These are phyloP conservation scores for Podospora pseudocomata DNA, from an alignment of 495 filamentous ascomycete species.

Conservation along the genomic window DNA sequence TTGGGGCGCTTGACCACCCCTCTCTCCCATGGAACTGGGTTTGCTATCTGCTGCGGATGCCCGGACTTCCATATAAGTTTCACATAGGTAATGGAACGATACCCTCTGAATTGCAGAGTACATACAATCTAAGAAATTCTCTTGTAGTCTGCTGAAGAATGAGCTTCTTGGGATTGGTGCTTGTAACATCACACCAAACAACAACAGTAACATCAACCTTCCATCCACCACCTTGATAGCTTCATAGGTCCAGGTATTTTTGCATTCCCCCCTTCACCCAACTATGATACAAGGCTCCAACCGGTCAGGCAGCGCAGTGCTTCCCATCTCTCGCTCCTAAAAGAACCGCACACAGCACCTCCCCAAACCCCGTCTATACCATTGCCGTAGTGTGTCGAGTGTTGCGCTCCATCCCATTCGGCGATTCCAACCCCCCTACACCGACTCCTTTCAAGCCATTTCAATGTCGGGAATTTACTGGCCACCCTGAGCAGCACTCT, in stretches of 20 bases:
- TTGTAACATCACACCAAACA: neutral
- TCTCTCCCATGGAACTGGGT: no score
- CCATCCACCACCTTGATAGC: neutral
- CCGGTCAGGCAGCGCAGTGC: neutral
- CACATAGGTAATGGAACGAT: no score
- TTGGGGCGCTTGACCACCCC: no score
- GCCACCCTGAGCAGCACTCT: conserved; percentile 35
- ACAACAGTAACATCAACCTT: neutral
- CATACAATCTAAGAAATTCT: no score
- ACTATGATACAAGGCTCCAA: conserved; percentile 27
- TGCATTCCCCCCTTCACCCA: conserved; percentile 26
- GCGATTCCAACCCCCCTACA: neutral
- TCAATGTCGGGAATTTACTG: conserved; percentile 10
- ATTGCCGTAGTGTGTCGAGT: neutral
- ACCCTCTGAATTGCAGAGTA: no score
- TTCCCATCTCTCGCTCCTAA: neutral
- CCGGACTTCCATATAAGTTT: no score
- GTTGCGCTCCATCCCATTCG: conserved; percentile 1
- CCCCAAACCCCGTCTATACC: neutral
- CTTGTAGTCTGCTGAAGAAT: no score
- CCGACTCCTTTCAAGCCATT: neutral
- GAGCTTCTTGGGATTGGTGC: no score
- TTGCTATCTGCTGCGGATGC: no score
- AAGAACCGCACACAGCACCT: neutral
- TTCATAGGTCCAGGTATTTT: conserved; percentile 7